Conservation (phyloP, 768 basidiomycete species). For the Tulasnella sp. region DNA sequence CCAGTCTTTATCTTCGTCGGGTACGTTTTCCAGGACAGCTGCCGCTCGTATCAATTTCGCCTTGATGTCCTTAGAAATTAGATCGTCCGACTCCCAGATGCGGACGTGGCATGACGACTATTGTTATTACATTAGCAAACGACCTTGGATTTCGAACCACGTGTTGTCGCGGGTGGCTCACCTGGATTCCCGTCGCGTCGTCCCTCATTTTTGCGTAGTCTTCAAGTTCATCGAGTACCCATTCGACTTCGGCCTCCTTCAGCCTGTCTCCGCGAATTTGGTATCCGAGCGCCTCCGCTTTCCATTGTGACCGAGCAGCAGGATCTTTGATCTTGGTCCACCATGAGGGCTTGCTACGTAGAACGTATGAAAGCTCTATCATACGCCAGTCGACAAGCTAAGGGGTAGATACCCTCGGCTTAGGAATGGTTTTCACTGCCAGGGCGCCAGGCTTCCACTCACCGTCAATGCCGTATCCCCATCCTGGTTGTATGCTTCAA, state of each 20-base stretch:
- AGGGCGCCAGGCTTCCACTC: no score
- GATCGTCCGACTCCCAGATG: background rate
- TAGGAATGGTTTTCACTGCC: background rate
- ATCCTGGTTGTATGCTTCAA: background rate
- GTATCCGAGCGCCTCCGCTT: background rate
- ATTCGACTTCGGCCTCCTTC: background rate
- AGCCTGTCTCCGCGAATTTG: conserved; percentile 19
- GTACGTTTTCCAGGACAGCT: background rate
- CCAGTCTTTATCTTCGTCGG: background rate
- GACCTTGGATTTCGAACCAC: no score
- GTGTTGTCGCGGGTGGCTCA: background rate
- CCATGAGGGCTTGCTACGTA: background rate
- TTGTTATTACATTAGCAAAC: background rate
- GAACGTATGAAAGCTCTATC: conserved; percentile 18
- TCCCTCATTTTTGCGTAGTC: background rate
- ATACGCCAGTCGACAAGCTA: conserved; percentile 7
- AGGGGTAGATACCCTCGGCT: background rate
- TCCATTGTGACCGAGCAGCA: conserved; percentile 7
- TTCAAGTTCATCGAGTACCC: background rate
- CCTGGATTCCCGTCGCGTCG: conserved; percentile 6
- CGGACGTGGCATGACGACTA: background rate
- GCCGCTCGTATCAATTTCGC: background rate
- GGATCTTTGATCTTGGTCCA: background rate
- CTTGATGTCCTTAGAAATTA: background rate
- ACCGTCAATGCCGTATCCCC: background rate